Percentiles rank a stretch among this genome's conserved stretches.
These are phyloP conservation scores for Cicer judaicum DNA, from an alignment of 306 rosid genomes.

Conservation along the genomic window DNA sequence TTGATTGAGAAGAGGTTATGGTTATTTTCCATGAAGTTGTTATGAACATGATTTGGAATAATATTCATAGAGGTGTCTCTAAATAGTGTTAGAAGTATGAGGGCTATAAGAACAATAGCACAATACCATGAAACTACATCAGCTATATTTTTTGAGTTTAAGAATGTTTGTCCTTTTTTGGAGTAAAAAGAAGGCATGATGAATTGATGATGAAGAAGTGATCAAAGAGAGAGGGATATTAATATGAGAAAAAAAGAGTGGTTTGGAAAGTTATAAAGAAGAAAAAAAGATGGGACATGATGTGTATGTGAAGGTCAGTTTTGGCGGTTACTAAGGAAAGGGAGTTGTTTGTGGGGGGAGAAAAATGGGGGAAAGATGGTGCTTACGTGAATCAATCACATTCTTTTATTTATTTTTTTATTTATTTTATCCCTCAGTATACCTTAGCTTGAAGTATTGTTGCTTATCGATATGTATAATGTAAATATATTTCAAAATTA, in stretches of 20 bases:
- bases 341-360: slow-evolving; percentile 17
- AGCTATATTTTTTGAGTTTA: slow-evolving; percentile 34
- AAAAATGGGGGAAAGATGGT: slow-evolving; percentile 34
- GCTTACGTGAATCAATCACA: slow-evolving; percentile 34
- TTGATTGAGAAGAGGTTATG: background rate
- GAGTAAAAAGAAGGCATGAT: slow-evolving; percentile 34
- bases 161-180: background rate
- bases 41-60: background rate
- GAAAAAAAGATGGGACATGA: background rate
- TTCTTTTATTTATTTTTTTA: too few relatives aligned
- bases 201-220: background rate
- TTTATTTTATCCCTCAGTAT: too few relatives aligned
- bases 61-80: slow-evolving; percentile 20
- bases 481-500: too few relatives aligned
- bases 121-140: slow-evolving; percentile 59
- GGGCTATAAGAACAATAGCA: slow-evolving; percentile 48
- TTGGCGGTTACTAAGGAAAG: slow-evolving; percentile 47
- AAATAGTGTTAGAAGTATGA: slow-evolving; percentile 38
- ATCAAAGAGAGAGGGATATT: background rate
- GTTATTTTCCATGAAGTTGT: slow-evolving; percentile 6
- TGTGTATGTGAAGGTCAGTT: slow-evolving; percentile 35
- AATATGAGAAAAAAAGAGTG: slow-evolving; percentile 4
- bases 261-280: slow-evolving; percentile 36
- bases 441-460: too few relatives aligned
- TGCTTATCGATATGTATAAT: too few relatives aligned